A percentile compares a stretch with the other conserved stretches of the same genome.
phyloP scores from a whole-genome alignment of 768 basidiomycete species.

The Lactarius hatsudake region DNA sequence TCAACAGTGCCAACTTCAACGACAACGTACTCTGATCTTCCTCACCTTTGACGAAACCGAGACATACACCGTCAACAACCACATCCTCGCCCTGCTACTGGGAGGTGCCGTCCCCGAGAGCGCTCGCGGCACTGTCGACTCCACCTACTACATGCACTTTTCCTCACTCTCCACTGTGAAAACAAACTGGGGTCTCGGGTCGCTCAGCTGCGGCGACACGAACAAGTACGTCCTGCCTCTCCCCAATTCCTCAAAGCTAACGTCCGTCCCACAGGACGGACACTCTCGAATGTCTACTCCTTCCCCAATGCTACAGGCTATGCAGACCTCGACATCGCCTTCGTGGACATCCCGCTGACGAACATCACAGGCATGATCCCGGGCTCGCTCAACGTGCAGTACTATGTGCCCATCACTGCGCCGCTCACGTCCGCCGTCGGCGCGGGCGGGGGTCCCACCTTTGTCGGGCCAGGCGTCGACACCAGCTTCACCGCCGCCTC shows the following conservation, averaged over 20 bases:
- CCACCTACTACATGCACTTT: no score
- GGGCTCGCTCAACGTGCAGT: constrained; percentile 43
- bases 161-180: no score
- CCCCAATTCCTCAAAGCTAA: no score
- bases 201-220: constrained; percentile 32
- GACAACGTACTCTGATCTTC: constrained; percentile 47
- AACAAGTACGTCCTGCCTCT: constrained; percentile 39
- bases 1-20: constrained; percentile 30
- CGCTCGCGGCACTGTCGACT: constrained; percentile 22
- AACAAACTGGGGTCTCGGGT: no score
- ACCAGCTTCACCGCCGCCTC: constrained; percentile 32
- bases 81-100: no score
- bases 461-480: constrained; percentile 33
- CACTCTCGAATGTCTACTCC: no score
- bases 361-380: constrained; percentile 45
- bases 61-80: no score
- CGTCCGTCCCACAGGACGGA: no score
- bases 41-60: no score
- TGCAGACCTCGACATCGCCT: no score
- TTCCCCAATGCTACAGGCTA: no score
- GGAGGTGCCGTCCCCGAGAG: constrained; percentile 44
- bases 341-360: constrained; percentile 28
- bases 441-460: constrained; percentile 38
- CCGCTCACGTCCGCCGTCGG: no score
- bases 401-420: constrained; percentile 28